Base-by-base conservation (phyloP, 2,329 filamentous ascomycete species). In the Neonectria ditissima region DNA sequence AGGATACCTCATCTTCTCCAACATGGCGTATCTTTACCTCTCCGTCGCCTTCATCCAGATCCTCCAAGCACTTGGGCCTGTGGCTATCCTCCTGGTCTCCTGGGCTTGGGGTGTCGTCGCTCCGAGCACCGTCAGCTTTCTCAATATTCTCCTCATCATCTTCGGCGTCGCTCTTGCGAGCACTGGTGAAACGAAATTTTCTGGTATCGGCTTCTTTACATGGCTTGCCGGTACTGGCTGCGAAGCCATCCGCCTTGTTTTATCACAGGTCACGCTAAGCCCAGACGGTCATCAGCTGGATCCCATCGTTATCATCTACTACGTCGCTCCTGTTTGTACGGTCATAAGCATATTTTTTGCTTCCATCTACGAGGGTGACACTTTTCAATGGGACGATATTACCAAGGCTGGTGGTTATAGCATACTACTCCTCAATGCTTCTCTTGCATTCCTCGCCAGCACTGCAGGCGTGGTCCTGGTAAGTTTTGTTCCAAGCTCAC, bases 301-400 rank as follows among this genome's bases (percentile, higher is more conserved):
- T 73, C 92, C 92, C 37, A 84, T 96, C 39, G 92, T 95, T 67
- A 92, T 91, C 39, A 86, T 96, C 26, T 96, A 95, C 85, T 96
- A 96, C 84, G 95, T 92, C 76, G 92, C 92, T 1, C 92, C 92
- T 4, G 89, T 93, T 51, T 96, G 92, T 79, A 91, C 92, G 54
- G 80, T 89, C 73, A 93, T 93, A 88, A 95, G 95, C 80, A 37
- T 37, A 37, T 83, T 90, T 62, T 69, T 90, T 41, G 87, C 92
- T 39, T 87, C 90, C n/a, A 7, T 37, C 34, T 37, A 37, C 8
- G 34, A 37, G 95, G 79, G 76, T 90, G 2, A 87, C 87, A 26
- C 82, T 75, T 43, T 87, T 95, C 80, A 84, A 86, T 83, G 89
- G 79, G 84, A 80, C 41, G 89, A 94, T 68, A 80, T 94, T 66